A percentile compares a stretch with the other conserved stretches of the same genome.
Conservation (phyloP, 768 basidiomycete species). For the Pleurotus tuoliensis region DNA sequence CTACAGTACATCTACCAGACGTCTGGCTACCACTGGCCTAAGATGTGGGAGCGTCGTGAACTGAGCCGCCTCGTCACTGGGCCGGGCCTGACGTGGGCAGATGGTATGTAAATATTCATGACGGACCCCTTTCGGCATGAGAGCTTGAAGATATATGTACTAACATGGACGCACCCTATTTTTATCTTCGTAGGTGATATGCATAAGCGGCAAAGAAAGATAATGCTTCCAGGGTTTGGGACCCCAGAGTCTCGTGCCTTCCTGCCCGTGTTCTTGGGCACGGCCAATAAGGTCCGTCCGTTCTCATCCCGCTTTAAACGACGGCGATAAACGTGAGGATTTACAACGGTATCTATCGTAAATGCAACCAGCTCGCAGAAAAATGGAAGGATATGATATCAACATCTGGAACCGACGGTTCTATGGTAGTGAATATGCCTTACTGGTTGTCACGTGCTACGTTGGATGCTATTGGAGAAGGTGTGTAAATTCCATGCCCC, state of each 20-base stretch:
- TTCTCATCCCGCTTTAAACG: constrained; percentile 11
- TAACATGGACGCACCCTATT: neutral
- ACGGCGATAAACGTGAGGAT: constrained; percentile 11
- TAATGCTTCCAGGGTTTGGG: constrained; percentile 57
- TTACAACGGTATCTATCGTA: neutral
- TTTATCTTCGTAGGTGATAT: constrained; percentile 26
- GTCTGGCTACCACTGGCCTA: constrained; percentile 49
- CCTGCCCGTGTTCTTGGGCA: constrained; percentile 43
- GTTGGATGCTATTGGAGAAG: constrained; percentile 50
- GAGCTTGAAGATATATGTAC: neutral
- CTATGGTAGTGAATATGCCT: constrained; percentile 42
- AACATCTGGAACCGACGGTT: constrained; percentile 30
- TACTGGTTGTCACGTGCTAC: constrained; percentile 47
- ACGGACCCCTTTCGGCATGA: neutral
- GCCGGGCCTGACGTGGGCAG: constrained; percentile 49
- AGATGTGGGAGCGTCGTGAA: constrained; percentile 45
- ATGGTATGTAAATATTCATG: constrained; percentile 30
- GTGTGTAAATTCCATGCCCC: constrained; percentile 18
- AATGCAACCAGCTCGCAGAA: constrained; percentile 33
- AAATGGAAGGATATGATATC: constrained; percentile 50
- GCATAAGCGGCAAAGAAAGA: constrained; percentile 50
- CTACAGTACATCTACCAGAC: constrained; percentile 54
- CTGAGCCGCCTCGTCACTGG: constrained; percentile 47
- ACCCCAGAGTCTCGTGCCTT: constrained; percentile 46
- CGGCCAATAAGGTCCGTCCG: constrained; percentile 34